Conservation (phyloP, 2,329 filamentous ascomycete species). For the Coniochaeta sp. region DNA sequence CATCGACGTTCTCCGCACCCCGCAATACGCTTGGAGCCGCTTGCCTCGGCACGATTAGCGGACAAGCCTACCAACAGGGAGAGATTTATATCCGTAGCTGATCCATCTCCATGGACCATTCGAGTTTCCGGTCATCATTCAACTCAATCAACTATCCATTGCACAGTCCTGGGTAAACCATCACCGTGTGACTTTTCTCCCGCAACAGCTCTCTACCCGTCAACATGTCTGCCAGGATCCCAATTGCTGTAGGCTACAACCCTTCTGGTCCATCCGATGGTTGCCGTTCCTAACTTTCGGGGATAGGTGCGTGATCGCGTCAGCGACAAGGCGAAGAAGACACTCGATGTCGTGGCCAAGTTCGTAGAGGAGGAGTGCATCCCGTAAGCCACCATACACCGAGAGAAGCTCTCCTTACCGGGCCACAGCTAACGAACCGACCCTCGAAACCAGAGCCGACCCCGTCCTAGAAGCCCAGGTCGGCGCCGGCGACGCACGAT, state of each 20-base stretch:
- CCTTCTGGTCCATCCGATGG: not conserved
- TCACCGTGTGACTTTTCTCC: not conserved
- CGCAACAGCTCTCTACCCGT: not conserved
- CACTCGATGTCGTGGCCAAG: constrained; percentile 81
- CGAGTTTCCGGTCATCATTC: not conserved
- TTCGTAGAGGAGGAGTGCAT: constrained; percentile 97
- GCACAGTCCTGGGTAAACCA: not conserved
- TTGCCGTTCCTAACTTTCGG: not conserved
- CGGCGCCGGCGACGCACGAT: constrained; percentile 68
- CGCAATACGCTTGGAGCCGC: not conserved
- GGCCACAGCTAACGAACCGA: constrained; percentile 5
- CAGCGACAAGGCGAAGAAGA: constrained; percentile 77
- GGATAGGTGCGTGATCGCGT: constrained; percentile 44
- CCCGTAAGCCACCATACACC: constrained; percentile 45
- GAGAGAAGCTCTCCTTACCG: not conserved
- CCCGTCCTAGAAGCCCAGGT: constrained; percentile 73
- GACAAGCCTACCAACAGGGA: no score
- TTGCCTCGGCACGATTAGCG: not conserved
- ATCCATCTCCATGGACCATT: no score
- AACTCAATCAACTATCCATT: not conserved
- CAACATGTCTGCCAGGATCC: constrained; percentile 37
- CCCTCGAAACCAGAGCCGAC: constrained; percentile 52
- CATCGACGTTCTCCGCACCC: constrained; percentile 1
- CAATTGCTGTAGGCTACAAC: constrained; percentile 31
- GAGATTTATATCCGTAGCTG: not conserved